Base-by-base conservation (phyloP, 805 yeast species). In the Saccharomycopsis sp. region DNA sequence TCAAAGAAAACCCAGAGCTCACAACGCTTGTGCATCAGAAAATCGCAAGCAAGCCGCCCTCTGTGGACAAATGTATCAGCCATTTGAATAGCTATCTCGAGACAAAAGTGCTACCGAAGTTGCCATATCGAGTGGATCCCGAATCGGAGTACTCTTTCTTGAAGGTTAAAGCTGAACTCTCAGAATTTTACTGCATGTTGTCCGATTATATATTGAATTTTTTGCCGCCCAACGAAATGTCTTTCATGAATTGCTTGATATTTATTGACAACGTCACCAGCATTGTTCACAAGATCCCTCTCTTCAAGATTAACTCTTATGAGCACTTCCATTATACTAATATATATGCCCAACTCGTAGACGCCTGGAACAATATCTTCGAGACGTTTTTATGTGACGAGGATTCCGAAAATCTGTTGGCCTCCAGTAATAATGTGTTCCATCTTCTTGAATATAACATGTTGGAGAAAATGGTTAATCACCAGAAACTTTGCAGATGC, bases 111-210 rank as follows among this genome's bases (percentile, higher is more conserved):
- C 65, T 72, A 20, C 68, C 69, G 8, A 76, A 78, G 60, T 70
- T 90, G 63, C 97, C 97, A 0, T 89, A 87, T 69, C 84, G 85
- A 63, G 89, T 89, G 62, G 91, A 87, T 64, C 75, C 78, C 8
- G 75, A 79, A 42, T 81, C 87, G 53, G 96, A 89, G 69, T 89
- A 89, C 67, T 83, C 92, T 2, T 89, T 82, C 68, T 71, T 87
- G 58, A 76, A 96, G 58, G 87, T 90, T 42, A 83, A 87, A 66
- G 81, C 86, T 3, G 71, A 75, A 59, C 78, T 88, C 62, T 80
- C 80, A 59, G 94, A 87, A 64, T 88, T 89, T 64, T 78, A 87
- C 60, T 76, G 78, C 62, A 83, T 89, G 22, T 73, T 90, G 56
- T 81, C 87, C 17, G 97, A 89, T 69, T 89, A 85, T 68, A 84